Base-by-base conservation (phyloP, 768 basidiomycete species). In the Lentinula edodes region DNA sequence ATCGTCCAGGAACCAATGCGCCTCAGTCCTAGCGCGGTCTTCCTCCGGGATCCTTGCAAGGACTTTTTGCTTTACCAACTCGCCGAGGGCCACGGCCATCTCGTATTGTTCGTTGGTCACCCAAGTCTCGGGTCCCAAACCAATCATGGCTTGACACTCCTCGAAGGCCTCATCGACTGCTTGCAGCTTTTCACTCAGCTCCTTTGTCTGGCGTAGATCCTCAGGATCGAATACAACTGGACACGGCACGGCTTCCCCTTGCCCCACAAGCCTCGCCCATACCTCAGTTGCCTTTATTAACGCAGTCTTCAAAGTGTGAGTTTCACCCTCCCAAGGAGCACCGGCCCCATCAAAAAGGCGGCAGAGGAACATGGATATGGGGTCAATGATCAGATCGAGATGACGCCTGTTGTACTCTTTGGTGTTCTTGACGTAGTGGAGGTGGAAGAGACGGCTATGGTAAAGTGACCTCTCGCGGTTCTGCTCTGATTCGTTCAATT, bases 241-340 rank as follows among this genome's bases (percentile, higher is more conserved):
- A 75, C 79, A 82, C 69, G 78, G 73, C 62, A 36, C 58, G 34
- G 68, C 72, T 68, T 53, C 73, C 60, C 71, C 75, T 52, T 28
- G 23, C 28, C 28, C 28, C 28, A 74, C 69, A 64, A 83, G 75
- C 64, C 9, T 65, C 71, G 73, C 71, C 80, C 80, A 82, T 0
- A 61, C 70, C 66, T 81, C 64, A 65, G 72, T 76, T 62, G 74
- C 79, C 52, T 75, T 54, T 65, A 83, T 79, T 1, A 84, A 78
- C 63, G 72, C 67, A 71, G 62, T 66, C 73, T 82, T 82, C 70
- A 83, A 74, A 53, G 58, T 74, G 71, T 70, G 66, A 63, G 78
- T 80, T 66, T 83, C 81, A 61, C 80, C 82, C 69, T 80, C 79
- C 82, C 82, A 84, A 7, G 74, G 77, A 60, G 55, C 67, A 71